These are phyloP conservation scores for Penicillium psychrofluorescens DNA, from an alignment of 495 filamentous ascomycete species.

Conservation along the genomic window DNA sequence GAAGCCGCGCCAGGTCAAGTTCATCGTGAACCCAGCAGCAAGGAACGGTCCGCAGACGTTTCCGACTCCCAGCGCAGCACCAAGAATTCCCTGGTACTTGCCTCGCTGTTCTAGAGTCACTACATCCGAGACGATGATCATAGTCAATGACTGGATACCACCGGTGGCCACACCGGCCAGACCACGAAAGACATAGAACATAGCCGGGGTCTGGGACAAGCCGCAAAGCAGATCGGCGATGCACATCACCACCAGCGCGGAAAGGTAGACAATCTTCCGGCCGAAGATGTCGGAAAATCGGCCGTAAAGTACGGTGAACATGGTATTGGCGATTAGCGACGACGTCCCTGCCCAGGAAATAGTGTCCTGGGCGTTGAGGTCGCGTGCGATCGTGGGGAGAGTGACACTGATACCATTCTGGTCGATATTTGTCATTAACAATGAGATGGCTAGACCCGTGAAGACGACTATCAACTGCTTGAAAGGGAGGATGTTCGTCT, in stretches of 20 bases:
- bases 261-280: slow-evolving; percentile 44
- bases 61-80: slow-evolving; percentile 33
- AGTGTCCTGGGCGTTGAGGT: slow-evolving; percentile 48
- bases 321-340: slow-evolving; percentile 64
- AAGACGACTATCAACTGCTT: slow-evolving; percentile 52
- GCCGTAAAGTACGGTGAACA: slow-evolving; percentile 57
- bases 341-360: slow-evolving; percentile 77
- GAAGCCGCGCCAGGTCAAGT: slow-evolving; percentile 42
- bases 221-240: slow-evolving; percentile 48
- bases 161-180: slow-evolving; percentile 48
- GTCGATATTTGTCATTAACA: slow-evolving; percentile 54
- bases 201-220: slow-evolving; percentile 38
- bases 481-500: slow-evolving; percentile 53
- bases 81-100: slow-evolving; percentile 40
- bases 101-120: slow-evolving; percentile 39
- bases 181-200: slow-evolving; percentile 51
- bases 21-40: slow-evolving; percentile 35
- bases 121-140: slow-evolving; percentile 46
- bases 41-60: slow-evolving; percentile 41
- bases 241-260: slow-evolving; percentile 39
- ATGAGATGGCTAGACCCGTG: slow-evolving; percentile 40
- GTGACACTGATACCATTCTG: slow-evolving; percentile 57
- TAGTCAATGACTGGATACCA: slow-evolving; percentile 42
- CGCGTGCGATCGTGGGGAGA: slow-evolving; percentile 51
- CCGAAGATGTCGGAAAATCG: slow-evolving; percentile 54